Base-by-base conservation (phyloP, 352 stramenopile genomes). In the Pythium dissotocum region DNA sequence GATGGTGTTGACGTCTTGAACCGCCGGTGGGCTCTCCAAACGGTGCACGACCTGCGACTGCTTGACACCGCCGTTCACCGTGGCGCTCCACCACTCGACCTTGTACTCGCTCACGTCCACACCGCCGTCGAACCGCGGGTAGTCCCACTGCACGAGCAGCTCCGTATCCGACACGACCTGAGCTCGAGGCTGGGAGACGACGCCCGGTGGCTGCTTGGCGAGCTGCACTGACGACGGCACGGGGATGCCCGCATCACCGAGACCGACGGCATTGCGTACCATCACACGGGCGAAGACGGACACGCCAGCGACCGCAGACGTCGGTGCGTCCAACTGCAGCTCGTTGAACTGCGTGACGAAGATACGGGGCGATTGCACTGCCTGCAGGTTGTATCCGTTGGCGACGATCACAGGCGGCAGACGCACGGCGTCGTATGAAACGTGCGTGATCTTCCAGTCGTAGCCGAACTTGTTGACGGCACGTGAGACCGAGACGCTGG, bases 371-470 rank as follows among this genome's bases (percentile, higher is more conserved):
- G 69, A 73, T 13, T 88, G 72, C 16, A 72, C 69, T 4, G 87
- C 87, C 10, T 71, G 53, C 3, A 95, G 65, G 2, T 76, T 65
- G 48, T 76, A 74, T 6, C 81, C 81, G 35, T 95, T 95, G 0
- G 78, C 73, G 24, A 62, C 65, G 6, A 92, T 52, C 4, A 52
- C 53, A 5, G 76, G 76, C 49, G 62, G 30, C 21, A 49, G 10
- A 0, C 32, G 55, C 16, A 53, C 38, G 13, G 58, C 58, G 54
- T 72, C n/a, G 65, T 98, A 98, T 10, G 93, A 87, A 0, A 90
- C 70, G 70, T 98, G 98, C 6, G 95, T 98, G 21, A 99, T 72
- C 30, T 90, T 80, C 96, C 96, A 98, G 55, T 94, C 82, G 68
- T 81, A 97, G 57, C 95, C 91, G 71, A 98, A 70, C 67, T 93